A percentile compares a stretch with the other conserved stretches of the same genome.
Conservation (phyloP, 2,329 filamentous ascomycete species). For the Diaporthe helianthi region DNA sequence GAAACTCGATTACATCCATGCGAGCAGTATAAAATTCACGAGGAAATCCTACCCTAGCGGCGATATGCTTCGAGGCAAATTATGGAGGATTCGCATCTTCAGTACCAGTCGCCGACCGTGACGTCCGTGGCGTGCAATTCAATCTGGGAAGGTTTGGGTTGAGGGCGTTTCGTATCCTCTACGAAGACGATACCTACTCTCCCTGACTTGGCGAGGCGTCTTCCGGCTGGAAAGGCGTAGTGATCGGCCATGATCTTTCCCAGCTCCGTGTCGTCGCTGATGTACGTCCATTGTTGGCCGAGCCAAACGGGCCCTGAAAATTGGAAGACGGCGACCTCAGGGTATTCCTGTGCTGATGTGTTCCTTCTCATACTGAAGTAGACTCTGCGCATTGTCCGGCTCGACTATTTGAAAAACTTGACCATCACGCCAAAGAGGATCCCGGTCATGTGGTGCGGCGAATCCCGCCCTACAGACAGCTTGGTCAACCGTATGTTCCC, state of each 20-base stretch:
- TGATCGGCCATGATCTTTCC: neutral
- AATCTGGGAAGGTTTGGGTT: constrained; percentile 6
- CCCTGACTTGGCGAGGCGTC: constrained; percentile 6
- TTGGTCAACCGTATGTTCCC: neutral
- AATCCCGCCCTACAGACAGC: neutral
- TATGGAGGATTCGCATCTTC: neutral
- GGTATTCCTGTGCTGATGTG: neutral
- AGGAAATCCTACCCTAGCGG: neutral
- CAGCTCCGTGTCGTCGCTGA: neutral
- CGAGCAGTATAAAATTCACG: neutral
- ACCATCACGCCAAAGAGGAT: neutral
- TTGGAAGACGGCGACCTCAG: neutral
- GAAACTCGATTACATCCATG: neutral
- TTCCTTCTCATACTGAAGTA: neutral
- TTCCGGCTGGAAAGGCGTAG: constrained; percentile 13
- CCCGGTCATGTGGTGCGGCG: neutral
- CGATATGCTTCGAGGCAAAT: neutral
- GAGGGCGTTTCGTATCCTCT: neutral
- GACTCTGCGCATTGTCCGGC: neutral
- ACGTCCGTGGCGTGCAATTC: constrained; percentile 17
- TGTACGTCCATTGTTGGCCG: neutral
- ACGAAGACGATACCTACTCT: neutral
- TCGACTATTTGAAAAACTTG: neutral
- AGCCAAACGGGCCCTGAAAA: neutral
- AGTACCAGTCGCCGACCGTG: neutral